Evolutionary conservation across 2,329 filamentous ascomycete genomes (phyloP).

Genomic region (Microsporum canis): DNA sequence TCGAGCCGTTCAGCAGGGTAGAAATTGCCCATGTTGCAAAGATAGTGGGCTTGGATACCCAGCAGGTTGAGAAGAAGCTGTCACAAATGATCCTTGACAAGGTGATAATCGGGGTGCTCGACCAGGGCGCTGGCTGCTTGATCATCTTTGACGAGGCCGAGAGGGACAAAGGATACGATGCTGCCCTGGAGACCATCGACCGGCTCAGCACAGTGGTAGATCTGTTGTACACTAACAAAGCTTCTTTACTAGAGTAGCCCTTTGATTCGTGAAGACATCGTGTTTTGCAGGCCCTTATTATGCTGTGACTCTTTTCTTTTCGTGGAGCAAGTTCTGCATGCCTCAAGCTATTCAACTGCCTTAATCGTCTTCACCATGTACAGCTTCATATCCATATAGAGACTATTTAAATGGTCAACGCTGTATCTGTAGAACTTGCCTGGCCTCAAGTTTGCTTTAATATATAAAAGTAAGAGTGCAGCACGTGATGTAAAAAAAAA

Average conservation of each 20-base stretch:
- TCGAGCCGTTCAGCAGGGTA: constrained; percentile 94
- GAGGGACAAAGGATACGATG: constrained; percentile 86
- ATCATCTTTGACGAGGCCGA: constrained; percentile 95
- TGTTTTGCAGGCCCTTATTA: neutral
- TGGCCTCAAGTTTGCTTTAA: neutral
- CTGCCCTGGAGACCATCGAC: constrained; percentile 86
- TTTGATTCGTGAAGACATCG: constrained; percentile 2
- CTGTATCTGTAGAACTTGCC: neutral
- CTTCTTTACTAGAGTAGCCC: constrained; percentile 74
- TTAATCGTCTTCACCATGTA: neutral
- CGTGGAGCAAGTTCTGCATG: neutral
- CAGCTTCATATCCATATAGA: neutral
- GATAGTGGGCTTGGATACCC: constrained; percentile 92
- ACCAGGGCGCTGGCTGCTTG: constrained; percentile 93
- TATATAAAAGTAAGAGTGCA: neutral
- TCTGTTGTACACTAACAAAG: constrained; percentile 94
- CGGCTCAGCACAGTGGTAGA: constrained; percentile 97
- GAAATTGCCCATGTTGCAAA: constrained; percentile 95
- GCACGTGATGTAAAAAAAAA: neutral
- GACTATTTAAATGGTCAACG: neutral
- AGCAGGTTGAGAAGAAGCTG: constrained; percentile 94
- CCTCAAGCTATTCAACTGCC: neutral
- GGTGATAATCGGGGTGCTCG: constrained; percentile 92
- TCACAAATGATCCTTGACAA: constrained; percentile 99
- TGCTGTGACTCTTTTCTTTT: neutral